A percentile compares a stretch with the other conserved stretches of the same genome.
Conservation (phyloP, 1,284 basidiomycete genomes). For the Malassezia furfur region DNA sequence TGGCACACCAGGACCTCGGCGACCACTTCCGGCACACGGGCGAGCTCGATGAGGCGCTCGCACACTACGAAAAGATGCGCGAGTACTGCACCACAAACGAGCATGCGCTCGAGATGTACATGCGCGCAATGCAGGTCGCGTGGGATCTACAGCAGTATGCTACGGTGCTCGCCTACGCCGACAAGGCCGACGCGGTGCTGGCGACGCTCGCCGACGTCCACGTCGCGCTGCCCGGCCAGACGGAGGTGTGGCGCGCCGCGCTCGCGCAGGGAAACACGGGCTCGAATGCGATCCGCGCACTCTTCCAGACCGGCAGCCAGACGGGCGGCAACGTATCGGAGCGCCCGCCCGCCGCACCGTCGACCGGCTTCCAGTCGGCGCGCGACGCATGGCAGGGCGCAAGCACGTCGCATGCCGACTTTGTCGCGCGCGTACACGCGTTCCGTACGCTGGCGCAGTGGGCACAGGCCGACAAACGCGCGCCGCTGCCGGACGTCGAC, state of each 20-base stretch:
- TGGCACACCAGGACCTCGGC: constrained; percentile 75
- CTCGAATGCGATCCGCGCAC: constrained; percentile 40
- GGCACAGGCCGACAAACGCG: constrained; percentile 32
- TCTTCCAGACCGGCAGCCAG: constrained; percentile 40
- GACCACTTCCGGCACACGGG: constrained; percentile 63
- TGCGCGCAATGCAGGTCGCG: constrained; percentile 54
- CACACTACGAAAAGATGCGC: constrained; percentile 70
- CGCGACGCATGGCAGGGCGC: background rate
- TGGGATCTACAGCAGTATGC: constrained; percentile 72
- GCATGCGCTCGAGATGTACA: constrained; percentile 67
- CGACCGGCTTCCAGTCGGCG: background rate
- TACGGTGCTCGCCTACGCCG: constrained; percentile 73
- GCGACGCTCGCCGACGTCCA: constrained; percentile 53
- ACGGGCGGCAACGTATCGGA: background rate
- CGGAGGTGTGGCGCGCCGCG: constrained; percentile 16
- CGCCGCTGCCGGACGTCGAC: constrained; percentile 1
- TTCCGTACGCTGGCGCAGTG: constrained; percentile 14
- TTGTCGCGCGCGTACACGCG: constrained; percentile 5
- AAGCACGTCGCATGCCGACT: background rate
- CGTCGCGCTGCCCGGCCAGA: constrained; percentile 53
- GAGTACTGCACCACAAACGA: constrained; percentile 75
- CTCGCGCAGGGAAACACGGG: constrained; percentile 22
- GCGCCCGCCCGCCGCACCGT: background rate
- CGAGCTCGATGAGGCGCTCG: constrained; percentile 61
- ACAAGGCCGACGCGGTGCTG: constrained; percentile 78